Conservation (phyloP, 331 rosid genomes). For the Acacia pycnantha region DNA sequence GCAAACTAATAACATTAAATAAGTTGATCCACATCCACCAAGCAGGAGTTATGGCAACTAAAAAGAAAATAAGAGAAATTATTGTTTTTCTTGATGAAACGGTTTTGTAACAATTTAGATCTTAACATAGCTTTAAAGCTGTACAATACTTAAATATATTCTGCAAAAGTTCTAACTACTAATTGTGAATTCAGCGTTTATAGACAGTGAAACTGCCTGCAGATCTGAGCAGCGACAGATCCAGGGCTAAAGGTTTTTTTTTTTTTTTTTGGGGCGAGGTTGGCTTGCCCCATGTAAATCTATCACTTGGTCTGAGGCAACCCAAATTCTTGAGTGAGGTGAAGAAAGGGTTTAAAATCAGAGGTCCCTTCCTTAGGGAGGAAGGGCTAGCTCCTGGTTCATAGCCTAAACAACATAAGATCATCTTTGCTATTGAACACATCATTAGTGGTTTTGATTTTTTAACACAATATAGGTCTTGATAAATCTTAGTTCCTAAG, state of each 20-base stretch:
- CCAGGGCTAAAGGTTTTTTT: neutral
- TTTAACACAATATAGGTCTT: neutral
- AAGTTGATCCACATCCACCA: neutral
- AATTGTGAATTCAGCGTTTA: neutral
- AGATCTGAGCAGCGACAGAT: neutral
- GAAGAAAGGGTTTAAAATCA: neutral
- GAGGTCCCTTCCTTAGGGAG: neutral
- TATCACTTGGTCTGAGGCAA: neutral
- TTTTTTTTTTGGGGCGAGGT: too few species aligned
- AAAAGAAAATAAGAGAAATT: neutral
- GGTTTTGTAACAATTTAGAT: neutral
- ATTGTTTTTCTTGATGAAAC: neutral
- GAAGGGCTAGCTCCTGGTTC: neutral
- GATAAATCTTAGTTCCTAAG: neutral
- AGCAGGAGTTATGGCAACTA: neutral
- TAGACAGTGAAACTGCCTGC: neutral
- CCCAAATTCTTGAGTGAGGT: neutral
- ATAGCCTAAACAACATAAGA: neutral
- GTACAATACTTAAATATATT: neutral
- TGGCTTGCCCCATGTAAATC: neutral
- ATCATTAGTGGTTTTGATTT: neutral
- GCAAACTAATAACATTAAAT: neutral
- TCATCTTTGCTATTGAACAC: neutral
- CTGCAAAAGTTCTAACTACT: neutral
- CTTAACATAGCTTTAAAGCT: neutral